Evolutionary conservation across 805 yeast species (phyloP).

Genomic region (Helenozyma rhizophorensis): DNA sequence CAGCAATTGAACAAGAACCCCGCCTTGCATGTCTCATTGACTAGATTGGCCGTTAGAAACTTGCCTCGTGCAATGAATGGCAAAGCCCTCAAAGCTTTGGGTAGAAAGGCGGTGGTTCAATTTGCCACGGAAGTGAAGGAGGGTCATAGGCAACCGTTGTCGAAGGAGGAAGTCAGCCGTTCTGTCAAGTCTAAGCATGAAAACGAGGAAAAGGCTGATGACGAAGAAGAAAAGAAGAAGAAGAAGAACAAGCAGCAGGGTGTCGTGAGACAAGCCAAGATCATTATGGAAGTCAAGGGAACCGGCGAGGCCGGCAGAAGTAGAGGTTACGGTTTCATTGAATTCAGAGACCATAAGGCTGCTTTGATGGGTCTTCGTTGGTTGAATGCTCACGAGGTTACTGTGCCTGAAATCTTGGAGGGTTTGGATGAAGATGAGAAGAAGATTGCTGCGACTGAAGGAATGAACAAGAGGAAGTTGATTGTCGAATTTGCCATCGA

Average conservation of each 20-base stretch:
- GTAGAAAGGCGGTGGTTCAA: constrained; percentile 89
- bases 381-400: constrained; percentile 90
- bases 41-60: constrained; percentile 92
- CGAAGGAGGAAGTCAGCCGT: constrained; percentile 82
- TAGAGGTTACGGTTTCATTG: constrained; percentile 95
- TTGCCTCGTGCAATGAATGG: constrained; percentile 89
- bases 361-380: constrained; percentile 97
- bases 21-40: constrained; percentile 84
- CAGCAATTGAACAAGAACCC: constrained; percentile 91
- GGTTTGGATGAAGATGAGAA: constrained; percentile 70
- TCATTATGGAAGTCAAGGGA: constrained; percentile 88
- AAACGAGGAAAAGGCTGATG: constrained; percentile 18
- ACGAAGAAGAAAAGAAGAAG: constrained; percentile 33
- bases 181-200: constrained; percentile 65
- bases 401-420: constrained; percentile 61
- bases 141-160: constrained; percentile 72
- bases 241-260: constrained; percentile 76
- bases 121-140: constrained; percentile 87
- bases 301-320: constrained; percentile 84
- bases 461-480: constrained; percentile 61
- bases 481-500: constrained; percentile 96
- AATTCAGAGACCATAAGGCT: constrained; percentile 83
- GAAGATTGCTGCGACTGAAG: constrained; percentile 51
- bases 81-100: constrained; percentile 84
- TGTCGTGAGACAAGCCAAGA: constrained; percentile 89